Conservation (phyloP, 768 basidiomycete species). For the Austroboletus festivus region DNA sequence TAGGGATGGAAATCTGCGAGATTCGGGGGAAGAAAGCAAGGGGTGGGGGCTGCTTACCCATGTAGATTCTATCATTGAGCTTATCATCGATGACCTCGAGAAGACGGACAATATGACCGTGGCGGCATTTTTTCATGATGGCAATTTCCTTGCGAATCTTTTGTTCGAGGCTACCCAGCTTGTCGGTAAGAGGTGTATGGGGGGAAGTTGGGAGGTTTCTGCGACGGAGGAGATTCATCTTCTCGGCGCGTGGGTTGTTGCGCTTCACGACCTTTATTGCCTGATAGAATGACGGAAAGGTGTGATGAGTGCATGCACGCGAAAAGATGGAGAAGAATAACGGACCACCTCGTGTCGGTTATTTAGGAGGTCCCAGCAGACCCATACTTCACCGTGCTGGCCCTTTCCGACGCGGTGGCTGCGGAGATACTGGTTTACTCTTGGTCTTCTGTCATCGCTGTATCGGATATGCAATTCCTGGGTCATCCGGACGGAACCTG, state of each 20-base stretch:
- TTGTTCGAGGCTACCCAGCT: constrained; percentile 67
- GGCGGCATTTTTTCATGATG: constrained; percentile 95
- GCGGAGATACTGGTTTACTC: constrained; percentile 86
- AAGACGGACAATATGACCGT: constrained; percentile 85
- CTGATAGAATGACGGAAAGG: constrained; percentile 36
- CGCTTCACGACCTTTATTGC: constrained; percentile 79
- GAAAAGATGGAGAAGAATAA: constrained; percentile 13
- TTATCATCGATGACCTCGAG: constrained; percentile 95
- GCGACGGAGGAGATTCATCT: constrained; percentile 52
- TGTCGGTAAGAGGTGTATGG: constrained; percentile 61
- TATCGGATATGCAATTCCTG: constrained; percentile 39
- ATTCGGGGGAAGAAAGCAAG: constrained; percentile 10
- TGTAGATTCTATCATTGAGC: constrained; percentile 83
- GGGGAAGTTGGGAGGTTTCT: constrained; percentile 41
- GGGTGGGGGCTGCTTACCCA: constrained; percentile 61
- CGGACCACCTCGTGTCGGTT: constrained; percentile 49
- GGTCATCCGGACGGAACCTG: constrained; percentile 50
- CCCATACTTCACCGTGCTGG: constrained; percentile 86
- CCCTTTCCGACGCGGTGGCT: constrained; percentile 77
- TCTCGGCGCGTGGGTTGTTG: constrained; percentile 66
- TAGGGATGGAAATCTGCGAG: constrained; percentile 15
- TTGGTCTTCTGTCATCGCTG: constrained; percentile 40
- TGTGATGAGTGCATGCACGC: constrained; percentile 4
- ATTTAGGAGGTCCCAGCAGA: constrained; percentile 54
- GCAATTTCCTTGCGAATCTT: constrained; percentile 94